Percentiles rank a stretch among this genome's conserved stretches.
Evolutionary conservation across 2,329 filamentous ascomycete species (phyloP).

Genomic region (Alternaria brassicicola): DNA sequence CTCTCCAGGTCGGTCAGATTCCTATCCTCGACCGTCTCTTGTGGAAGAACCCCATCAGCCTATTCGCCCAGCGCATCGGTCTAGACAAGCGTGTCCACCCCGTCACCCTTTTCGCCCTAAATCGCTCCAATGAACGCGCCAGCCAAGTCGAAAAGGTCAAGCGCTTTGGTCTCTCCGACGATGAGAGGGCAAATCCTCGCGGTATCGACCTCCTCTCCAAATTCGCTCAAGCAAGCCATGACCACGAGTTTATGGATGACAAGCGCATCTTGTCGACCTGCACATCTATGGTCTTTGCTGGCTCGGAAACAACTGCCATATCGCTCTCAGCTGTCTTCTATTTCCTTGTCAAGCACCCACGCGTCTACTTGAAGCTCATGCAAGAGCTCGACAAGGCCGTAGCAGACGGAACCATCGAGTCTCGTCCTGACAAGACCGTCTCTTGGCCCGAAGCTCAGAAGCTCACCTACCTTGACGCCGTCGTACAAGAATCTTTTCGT

Average conservation of each 20-base stretch:
- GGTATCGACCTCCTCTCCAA: conserved; percentile 70
- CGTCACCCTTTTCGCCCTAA: conserved; percentile 73
- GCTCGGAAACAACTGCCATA: conserved; percentile 81
- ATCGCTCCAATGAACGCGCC: conserved; percentile 69
- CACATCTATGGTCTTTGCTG: conserved; percentile 74
- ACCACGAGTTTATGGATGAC: conserved; percentile 74
- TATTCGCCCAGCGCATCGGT: conserved; percentile 70
- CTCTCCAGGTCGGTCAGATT: conserved; percentile 70
- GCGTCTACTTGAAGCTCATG: conserved; percentile 61
- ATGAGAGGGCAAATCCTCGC: conserved; percentile 36
- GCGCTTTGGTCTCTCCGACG: conserved; percentile 47
- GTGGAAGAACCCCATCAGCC: conserved; percentile 75
- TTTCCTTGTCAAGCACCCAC: conserved; percentile 69
- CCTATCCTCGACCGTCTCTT: conserved; percentile 72
- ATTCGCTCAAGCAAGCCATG: conserved; percentile 71
- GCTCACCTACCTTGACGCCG: conserved; percentile 77
- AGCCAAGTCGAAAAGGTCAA: conserved; percentile 58
- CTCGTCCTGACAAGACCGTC: conserved; percentile 62
- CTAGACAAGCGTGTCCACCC: conserved; percentile 72
- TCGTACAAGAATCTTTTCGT: conserved; percentile 78
- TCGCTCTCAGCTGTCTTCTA: conserved; percentile 75
- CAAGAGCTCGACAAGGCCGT: conserved; percentile 68
- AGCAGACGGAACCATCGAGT: conserved; percentile 54
- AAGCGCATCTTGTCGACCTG: conserved; percentile 72
- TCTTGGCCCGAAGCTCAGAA: conserved; percentile 73